Evolutionary conservation across 192 early-diverging fungal genomes (phyloP).

Genomic region (Umbelopsis sp.): DNA sequence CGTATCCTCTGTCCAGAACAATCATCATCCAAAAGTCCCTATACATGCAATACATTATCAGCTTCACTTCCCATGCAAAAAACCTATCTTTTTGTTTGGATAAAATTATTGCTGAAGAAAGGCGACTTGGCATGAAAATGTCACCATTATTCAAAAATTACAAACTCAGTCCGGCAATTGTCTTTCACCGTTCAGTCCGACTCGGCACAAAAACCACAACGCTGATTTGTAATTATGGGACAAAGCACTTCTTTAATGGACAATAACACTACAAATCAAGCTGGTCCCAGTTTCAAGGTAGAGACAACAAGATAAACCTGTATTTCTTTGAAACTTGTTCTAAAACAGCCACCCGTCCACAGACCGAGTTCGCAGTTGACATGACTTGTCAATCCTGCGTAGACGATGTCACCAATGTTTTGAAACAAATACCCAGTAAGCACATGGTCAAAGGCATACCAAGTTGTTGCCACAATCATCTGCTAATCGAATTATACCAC

Average conservation of each 20-base stretch:
- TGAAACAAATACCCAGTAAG: constrained; percentile 48
- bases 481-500: constrained; percentile 13
- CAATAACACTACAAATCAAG: not conserved
- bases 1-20: too few species aligned
- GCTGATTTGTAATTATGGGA: constrained; percentile 22
- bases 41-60: too few species aligned
- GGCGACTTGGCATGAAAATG: too few species aligned
- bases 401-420: constrained; percentile 62
- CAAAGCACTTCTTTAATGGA: constrained; percentile 6
- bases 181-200: not conserved
- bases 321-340: not conserved
- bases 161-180: constrained; percentile 8
- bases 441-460: not conserved
- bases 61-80: too few species aligned
- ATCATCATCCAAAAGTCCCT: too few species aligned
- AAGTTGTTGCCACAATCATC: not conserved
- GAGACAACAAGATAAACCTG: too few species aligned
- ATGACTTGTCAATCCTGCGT: constrained; percentile 86
- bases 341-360: not conserved
- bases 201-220: not conserved
- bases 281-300: constrained; percentile 3
- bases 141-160: too few species aligned
- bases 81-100: too few species aligned
- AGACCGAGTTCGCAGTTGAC: constrained; percentile 85
- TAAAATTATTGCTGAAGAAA: too few species aligned